Evolutionary conservation across 202 grass and related monocot genomes (phyloP).

Genomic region (Cymbopogon flexuosus): DNA sequence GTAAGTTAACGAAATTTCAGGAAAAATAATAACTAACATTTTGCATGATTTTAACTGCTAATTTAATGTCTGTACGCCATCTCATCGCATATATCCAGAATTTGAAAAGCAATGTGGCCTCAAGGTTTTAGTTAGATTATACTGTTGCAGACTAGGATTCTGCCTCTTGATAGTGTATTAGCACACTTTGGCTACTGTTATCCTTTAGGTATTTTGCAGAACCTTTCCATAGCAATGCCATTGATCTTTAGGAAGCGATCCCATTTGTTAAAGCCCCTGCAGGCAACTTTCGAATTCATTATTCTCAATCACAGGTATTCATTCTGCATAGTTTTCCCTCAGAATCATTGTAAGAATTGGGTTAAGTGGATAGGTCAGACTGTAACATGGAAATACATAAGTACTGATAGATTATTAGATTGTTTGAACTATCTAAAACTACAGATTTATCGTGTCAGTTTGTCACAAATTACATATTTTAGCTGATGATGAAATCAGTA

Average conservation of each 20-base stretch:
- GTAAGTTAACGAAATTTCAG: background rate
- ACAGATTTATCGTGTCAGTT: background rate
- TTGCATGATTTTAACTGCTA: constrained; percentile 10
- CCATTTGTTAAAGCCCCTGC: background rate
- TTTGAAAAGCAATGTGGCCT: background rate
- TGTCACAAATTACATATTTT: background rate
- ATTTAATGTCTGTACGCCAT: background rate
- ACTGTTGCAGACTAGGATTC: background rate
- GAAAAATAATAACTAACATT: constrained; percentile 8
- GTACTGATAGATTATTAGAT: background rate
- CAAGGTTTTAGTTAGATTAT: background rate
- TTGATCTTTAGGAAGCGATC: background rate
- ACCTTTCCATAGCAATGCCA: background rate
- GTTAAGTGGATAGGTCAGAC: background rate
- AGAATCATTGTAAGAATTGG: background rate
- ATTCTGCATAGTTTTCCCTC: background rate
- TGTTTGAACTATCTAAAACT: background rate
- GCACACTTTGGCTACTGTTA: background rate
- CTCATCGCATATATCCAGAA: background rate
- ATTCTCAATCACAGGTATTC: background rate
- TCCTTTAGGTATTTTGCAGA: background rate
- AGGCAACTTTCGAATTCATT: background rate
- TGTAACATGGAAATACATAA: background rate
- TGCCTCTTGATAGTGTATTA: background rate
- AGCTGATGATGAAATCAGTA: background rate